Percentiles rank a stretch among this genome's conserved stretches.
These are phyloP conservation scores for Microstroma glucosiphilum DNA, from an alignment of 1,284 basidiomycete species.

Conservation along the genomic window DNA sequence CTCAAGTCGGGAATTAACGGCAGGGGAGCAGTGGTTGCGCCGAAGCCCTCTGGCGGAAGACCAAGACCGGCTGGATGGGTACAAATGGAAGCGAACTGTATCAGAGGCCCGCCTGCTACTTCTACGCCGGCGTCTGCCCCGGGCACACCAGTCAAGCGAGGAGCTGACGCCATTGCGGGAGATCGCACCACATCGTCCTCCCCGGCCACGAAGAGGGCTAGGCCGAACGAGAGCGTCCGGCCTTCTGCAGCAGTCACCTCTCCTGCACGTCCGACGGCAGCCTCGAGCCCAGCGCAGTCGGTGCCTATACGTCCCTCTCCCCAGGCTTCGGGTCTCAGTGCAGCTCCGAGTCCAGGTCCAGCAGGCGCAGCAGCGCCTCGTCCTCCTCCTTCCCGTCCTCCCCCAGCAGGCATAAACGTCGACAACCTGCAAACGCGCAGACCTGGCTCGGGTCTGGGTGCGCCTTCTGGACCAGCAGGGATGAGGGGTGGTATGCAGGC, in stretches of 20 bases:
- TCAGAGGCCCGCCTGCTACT: neutral
- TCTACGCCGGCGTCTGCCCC: neutral
- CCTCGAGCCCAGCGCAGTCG: neutral
- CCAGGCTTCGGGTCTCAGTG: neutral
- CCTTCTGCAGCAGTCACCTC: neutral
- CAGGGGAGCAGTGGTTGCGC: neutral
- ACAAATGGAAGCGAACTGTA: neutral
- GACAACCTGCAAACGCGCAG: neutral
- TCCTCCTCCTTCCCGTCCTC: no score
- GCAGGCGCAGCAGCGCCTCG: neutral
- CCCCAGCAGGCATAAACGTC: no score
- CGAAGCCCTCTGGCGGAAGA: neutral
- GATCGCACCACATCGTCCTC: no score
- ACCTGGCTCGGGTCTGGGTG: neutral
- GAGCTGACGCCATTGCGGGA: neutral
- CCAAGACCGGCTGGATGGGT: conserved; percentile 4
- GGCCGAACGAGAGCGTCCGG: neutral
- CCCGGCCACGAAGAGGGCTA: neutral
- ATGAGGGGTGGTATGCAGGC: neutral
- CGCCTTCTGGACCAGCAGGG: neutral
- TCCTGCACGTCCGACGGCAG: neutral
- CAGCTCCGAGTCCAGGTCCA: neutral
- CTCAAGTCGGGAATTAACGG: neutral
- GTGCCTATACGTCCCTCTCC: neutral
- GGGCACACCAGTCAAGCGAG: neutral